These are phyloP conservation scores for Kurtzmaniella cleridarum DNA, from an alignment of 805 yeast genomes.

Conservation along the genomic window DNA sequence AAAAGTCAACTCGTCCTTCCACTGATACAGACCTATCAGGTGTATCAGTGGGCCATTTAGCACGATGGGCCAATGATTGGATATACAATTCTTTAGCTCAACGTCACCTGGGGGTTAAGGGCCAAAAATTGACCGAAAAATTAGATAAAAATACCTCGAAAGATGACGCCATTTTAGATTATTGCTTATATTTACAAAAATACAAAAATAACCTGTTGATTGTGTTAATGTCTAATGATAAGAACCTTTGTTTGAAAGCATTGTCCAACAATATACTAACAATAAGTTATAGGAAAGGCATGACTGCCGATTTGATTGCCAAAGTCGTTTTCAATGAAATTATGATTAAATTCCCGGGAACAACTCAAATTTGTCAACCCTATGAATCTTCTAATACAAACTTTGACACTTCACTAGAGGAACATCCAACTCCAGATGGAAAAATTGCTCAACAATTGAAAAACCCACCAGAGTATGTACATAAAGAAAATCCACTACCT, in stretches of 20 bases:
- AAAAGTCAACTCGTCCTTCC: conserved; percentile 31
- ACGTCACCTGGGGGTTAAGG: conserved; percentile 46
- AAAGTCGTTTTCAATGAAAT: conserved; percentile 38
- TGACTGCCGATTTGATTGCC: conserved; percentile 43
- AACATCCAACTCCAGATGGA: no score
- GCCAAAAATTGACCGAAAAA: conserved; percentile 57
- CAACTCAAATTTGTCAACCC: no score
- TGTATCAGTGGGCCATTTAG: conserved; percentile 47
- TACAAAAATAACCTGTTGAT: conserved; percentile 34
- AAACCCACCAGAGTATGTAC: background rate
- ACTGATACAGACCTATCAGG: conserved; percentile 13
- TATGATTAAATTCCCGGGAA: conserved; percentile 9
- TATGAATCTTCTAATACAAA: no score
- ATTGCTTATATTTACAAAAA: conserved; percentile 61
- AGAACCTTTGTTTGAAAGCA: conserved; percentile 76
- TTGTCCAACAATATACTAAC: conserved; percentile 61
- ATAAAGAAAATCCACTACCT: background rate
- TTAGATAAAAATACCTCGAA: conserved; percentile 42
- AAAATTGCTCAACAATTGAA: no score
- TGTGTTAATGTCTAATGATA: conserved; percentile 74
- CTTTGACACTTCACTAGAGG: no score
- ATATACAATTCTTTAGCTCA: conserved; percentile 56
- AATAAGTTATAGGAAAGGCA: conserved; percentile 43
- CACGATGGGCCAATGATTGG: conserved; percentile 78
- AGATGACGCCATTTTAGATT: conserved; percentile 84